Base-by-base conservation (phyloP, 148 eudicot genomes). In the Vaccinium corymbosum region DNA sequence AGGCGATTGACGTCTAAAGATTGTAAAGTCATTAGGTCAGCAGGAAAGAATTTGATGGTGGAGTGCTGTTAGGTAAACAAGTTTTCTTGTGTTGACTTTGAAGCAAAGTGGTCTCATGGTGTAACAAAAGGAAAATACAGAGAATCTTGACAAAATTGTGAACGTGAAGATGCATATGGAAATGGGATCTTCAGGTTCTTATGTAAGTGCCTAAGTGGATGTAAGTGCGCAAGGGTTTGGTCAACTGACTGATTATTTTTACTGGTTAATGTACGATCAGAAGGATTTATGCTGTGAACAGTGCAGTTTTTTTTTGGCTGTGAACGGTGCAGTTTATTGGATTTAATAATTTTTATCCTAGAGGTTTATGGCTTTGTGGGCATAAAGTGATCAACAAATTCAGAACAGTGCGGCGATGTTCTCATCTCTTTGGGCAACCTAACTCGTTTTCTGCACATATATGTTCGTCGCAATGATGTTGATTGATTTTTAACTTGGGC, bases 21-120 rank as follows among this genome's bases (percentile, higher is more conserved):
- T 49, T 80, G 73, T 71, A 32, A 73, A 16, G 80, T 84, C 46
- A 42, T 49, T 53, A 53, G 57, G 68, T 80, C 72, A 80, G 48
- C 9, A 64, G 74, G 76, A 5, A 76, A 55, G n/a, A 49, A 15
- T 77, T 66, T 62, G 7, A 16, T 27, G 85, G 66, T 68, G 61
- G 46, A 84, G 15, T 68, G 55, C 62, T 29, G 61, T 77, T 77
- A 27, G 81, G 81, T 49, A 8, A 61, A 48, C 72, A 57, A 20
- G 32, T 38, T 76, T 27, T 75, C 62, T 49, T 81, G 0, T 17
- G 9, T 85, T 71, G 79, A 79, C 70, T 80, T n/a, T 80, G 64
- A 64, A 22, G 9, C 42, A 11, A 49, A 42, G 51, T 70, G 32
- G 71, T 56, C 17, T 53, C 51, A 35, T 59, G 29, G 57, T 22